Evolutionary conservation across 1,284 basidiomycete species (phyloP).

Genomic region (Heterobasidion occidentale): DNA sequence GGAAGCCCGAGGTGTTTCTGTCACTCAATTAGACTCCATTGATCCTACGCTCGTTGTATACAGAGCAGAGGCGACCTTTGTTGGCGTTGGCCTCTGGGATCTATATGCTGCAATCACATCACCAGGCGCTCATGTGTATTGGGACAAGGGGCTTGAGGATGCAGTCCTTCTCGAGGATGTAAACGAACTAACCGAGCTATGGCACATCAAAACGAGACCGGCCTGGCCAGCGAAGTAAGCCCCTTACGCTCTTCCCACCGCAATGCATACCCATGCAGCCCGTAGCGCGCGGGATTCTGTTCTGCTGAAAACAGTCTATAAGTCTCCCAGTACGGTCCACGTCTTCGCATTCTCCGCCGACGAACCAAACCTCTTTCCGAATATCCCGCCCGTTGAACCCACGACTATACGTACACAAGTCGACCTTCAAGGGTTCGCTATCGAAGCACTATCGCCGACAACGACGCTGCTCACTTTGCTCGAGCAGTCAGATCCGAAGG

Average conservation of each 20-base stretch:
- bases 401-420: slow-evolving; percentile 90
- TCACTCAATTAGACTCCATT: slow-evolving; percentile 95
- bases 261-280: slow-evolving; percentile 4
- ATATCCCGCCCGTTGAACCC: slow-evolving; percentile 63
- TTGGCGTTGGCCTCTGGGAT: slow-evolving; percentile 95
- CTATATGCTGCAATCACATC: slow-evolving; percentile 84
- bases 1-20: slow-evolving; percentile 83
- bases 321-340: slow-evolving; percentile 92
- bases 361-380: slow-evolving; percentile 80
- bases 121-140: slow-evolving; percentile 74
- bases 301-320: slow-evolving; percentile 93
- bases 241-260: slow-evolving; percentile 6
- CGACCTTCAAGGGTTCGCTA: slow-evolving; percentile 94
- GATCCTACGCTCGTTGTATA: slow-evolving; percentile 97
- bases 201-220: slow-evolving; percentile 85
- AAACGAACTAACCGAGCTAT: slow-evolving; percentile 86
- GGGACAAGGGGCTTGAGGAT: slow-evolving; percentile 91
- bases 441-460: slow-evolving; percentile 91
- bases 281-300: slow-evolving; percentile 83
- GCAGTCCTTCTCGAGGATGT: slow-evolving; percentile 83
- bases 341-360: slow-evolving; percentile 95
- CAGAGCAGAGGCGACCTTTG: slow-evolving; percentile 95
- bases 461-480: slow-evolving; percentile 92
- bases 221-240: slow-evolving; percentile 88
- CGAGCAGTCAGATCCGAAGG: slow-evolving; percentile 96